These are phyloP conservation scores for Aphanomyces astaci DNA, from an alignment of 352 stramenopile species.

Conservation along the genomic window DNA sequence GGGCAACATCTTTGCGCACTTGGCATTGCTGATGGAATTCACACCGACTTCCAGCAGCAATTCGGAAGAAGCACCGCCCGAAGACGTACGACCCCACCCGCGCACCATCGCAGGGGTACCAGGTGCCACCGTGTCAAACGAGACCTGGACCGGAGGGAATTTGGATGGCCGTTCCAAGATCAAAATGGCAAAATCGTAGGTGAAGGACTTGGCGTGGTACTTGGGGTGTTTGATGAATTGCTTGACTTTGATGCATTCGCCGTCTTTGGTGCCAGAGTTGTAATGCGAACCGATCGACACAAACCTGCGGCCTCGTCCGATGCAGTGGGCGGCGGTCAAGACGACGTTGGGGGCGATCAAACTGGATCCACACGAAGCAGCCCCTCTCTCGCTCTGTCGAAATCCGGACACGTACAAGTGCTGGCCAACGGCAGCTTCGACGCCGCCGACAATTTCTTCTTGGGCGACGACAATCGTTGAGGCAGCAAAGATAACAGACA, in stretches of 20 bases:
- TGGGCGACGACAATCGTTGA: neutral
- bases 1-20: too few relatives aligned
- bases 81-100: too few relatives aligned
- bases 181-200: slow-evolving; percentile 52
- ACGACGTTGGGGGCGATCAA: slow-evolving; percentile 61
- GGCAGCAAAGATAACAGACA: neutral
- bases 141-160: slow-evolving; percentile 32
- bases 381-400: neutral
- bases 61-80: too few relatives aligned
- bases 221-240: too few relatives aligned
- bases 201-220: slow-evolving; percentile 31
- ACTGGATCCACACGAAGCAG: slow-evolving; percentile 45
- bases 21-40: too few relatives aligned
- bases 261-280: slow-evolving; percentile 33
- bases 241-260: slow-evolving; percentile 43
- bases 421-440: neutral
- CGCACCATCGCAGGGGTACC: too few relatives aligned
- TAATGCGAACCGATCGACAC: slow-evolving; percentile 47
- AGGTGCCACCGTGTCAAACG: too few relatives aligned
- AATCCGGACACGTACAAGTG: slow-evolving; percentile 5
- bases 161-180: slow-evolving; percentile 35
- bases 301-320: slow-evolving; percentile 30
- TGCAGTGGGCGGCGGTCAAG: slow-evolving; percentile 58
- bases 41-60: too few relatives aligned
- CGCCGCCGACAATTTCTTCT: neutral